Conservation (phyloP, 2,329 filamentous ascomycete genomes). For the Chalara sp. region DNA sequence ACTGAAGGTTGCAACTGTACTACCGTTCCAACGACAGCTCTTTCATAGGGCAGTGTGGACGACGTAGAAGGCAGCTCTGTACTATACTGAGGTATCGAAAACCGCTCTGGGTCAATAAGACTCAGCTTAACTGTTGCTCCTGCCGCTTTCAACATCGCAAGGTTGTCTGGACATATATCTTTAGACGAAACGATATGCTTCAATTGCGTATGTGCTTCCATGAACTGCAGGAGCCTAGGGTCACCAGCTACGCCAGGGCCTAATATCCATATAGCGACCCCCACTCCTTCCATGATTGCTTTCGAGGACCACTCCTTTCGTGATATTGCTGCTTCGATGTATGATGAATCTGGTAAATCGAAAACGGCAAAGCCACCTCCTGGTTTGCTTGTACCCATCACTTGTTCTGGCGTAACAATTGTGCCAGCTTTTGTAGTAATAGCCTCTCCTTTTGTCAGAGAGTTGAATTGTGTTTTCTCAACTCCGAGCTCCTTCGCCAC, state of each 20-base stretch:
- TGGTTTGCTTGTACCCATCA: constrained; percentile 59
- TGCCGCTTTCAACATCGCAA: constrained; percentile 63
- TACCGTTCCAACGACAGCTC: constrained; percentile 16
- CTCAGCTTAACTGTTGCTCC: constrained; percentile 62
- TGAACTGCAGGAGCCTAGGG: constrained; percentile 60
- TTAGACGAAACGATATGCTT: constrained; percentile 73
- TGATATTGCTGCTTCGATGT: constrained; percentile 62
- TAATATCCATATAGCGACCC: constrained; percentile 74
- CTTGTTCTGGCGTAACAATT: constrained; percentile 78
- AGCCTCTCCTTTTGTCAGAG: constrained; percentile 55
- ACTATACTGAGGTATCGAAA: constrained; percentile 64
- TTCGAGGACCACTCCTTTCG: constrained; percentile 65
- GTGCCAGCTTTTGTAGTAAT: constrained; percentile 59
- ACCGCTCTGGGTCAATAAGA: constrained; percentile 66
- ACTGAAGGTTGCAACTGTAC: constrained; percentile 23
- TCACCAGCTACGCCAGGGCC: constrained; percentile 61
- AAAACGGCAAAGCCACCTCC: constrained; percentile 74
- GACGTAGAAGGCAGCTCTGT: no score
- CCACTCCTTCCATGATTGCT: constrained; percentile 60
- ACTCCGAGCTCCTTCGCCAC: constrained; percentile 62
- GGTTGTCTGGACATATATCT: constrained; percentile 68
- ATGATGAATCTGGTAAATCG: constrained; percentile 66
- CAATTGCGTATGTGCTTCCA: constrained; percentile 50
- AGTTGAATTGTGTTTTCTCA: constrained; percentile 48
- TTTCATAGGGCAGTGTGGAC: constrained; percentile 9